A percentile compares a stretch with the other conserved stretches of the same genome.
phyloP scores from a whole-genome alignment of 352 stramenopile genomes.

The Phytopythium mirpurense region DNA sequence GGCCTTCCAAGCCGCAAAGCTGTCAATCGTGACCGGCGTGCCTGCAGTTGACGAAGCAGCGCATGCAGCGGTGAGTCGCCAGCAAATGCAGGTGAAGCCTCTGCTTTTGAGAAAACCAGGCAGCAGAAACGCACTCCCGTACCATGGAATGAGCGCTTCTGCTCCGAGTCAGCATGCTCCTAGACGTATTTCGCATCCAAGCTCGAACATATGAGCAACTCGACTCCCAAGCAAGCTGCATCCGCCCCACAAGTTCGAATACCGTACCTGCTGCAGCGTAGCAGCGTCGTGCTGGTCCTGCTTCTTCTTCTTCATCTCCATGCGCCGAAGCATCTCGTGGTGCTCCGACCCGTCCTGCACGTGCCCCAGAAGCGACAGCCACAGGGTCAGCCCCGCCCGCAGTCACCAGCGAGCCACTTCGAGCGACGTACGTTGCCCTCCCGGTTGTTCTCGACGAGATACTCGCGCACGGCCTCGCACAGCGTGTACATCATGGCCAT shows the following conservation, averaged over 20 bases:
- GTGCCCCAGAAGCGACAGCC: conserved; percentile 3
- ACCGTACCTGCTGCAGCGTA: conserved; percentile 32
- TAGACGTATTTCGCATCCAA: conserved; percentile 10
- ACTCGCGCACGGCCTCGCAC: conserved; percentile 78
- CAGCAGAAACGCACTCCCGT: not conserved
- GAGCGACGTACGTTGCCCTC: conserved; percentile 62
- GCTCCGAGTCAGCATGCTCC: conserved; percentile 22
- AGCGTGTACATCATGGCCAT: conserved; percentile 89
- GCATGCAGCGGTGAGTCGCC: too few relatives aligned
- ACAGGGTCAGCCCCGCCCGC: not conserved
- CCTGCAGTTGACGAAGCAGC: conserved; percentile 17
- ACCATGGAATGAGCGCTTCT: conserved; percentile 30
- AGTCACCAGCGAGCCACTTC: too few relatives aligned
- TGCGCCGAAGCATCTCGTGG: conserved; percentile 83
- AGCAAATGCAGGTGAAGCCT: too few relatives aligned
- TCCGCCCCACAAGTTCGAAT: not conserved
- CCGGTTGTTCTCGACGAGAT: conserved; percentile 86
- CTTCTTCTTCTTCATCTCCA: conserved; percentile 78
- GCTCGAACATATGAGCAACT: conserved; percentile 9
- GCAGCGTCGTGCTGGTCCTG: conserved; percentile 60
- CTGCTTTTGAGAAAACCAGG: not conserved
- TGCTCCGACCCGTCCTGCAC: conserved; percentile 86
- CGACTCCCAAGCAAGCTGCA: not conserved
- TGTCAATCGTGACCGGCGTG: conserved; percentile 76
- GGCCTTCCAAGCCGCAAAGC: conserved; percentile 64